Evolutionary conservation across 2,329 filamentous ascomycete genomes (phyloP), one percentile per base, ranked within the genome.

Genomic region (Diaporthe helianthi): DNA sequence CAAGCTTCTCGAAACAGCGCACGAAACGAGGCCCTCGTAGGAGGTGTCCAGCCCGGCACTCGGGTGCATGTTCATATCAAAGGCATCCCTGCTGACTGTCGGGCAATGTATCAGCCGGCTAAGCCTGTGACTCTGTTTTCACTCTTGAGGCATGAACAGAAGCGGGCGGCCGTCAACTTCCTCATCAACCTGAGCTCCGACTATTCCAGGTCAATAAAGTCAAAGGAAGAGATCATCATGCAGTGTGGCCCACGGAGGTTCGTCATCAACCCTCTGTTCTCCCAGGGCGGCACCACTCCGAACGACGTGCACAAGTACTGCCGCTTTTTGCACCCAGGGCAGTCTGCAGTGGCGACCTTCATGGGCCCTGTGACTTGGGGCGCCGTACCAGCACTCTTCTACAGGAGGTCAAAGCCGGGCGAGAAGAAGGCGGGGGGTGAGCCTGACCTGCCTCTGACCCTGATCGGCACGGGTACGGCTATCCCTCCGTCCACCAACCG

Each of bases 221-320:
- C 94, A 33, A 99, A 99, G 85, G 92, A 96, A 75, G 92, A 97
- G 78, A 83, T 99, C 71, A 90, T 99, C 71, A 87, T 97, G 67
- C 96, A 98, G 81, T 97, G 93, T 77, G 96, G 96, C 26, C 90
- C 95, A 13, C 91, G 96, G 64, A 89, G 96, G 63, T 90, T 98
- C 76, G 83, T 94, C 70, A 89, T 98, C 81, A 95, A 96, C 76
- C 96, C 96, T 13, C 84, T 98, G 54, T 98, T 95, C 84, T 98
- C 94, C 0, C 89, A 93, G 77, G 85, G 88, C n/a, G 95, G 94
- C 68, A 93, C 91, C 77, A 98, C 95, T 0, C 93, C 93, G 58
- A 98, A 98, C 82, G 92, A 99, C 77, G 94, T 99, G 17, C 94
- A 98, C 86, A 99, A 99, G 80, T 98, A 94, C 81, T 92, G 93